Base-by-base conservation (phyloP, 495 filamentous ascomycete species). In the Penicillium herquei region DNA sequence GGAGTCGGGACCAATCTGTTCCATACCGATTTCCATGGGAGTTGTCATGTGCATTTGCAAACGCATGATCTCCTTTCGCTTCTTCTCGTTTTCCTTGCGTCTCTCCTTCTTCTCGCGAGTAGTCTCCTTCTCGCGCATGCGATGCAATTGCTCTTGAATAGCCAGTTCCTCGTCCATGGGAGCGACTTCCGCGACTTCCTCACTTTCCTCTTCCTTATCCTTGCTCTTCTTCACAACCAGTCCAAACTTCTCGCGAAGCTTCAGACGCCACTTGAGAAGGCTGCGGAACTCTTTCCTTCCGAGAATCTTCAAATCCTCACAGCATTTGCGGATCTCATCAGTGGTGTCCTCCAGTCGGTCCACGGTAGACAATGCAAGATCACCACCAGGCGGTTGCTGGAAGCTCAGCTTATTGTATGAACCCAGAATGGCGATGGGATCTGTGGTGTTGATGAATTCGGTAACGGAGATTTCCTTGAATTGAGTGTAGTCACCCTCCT, bases 31-130 rank as follows among this genome's bases (percentile, higher is more conserved):
- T 56, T 98, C 95, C 78, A 89, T 92, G 13, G 94, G 93, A 1
- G 91, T 87, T 13, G 86, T 90, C 95, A 98, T 98, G 70, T 96
- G 84, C 78, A 98, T 83, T 72, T 98, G 95, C 87, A 98, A 84
- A 44, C 94, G 87, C 31, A 92, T 78, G 51, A 96, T 92, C 53
- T 96, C 92, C 69, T 88, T 91, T 58, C 87, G 85, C 73, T 92
- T 96, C 65, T 84, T 85, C 69, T 96, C 92, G 57, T 97, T 97
- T 39, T 92, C 90, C 61, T 81, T 86, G 56, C 91, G 78, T 55
- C 87, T 78, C 62, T 92, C 88, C 54, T 88, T 85, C 74, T 93
- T 96, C 70, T 84, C 90, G 59, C 83, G 82, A 41, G 84, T 57
- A 21, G 64, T 80, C 54, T 92, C 89, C 62, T 87, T 87, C 10